phyloP scores from a whole-genome alignment of 768 basidiomycete species.

The Pulveroboletus sp. region DNA sequence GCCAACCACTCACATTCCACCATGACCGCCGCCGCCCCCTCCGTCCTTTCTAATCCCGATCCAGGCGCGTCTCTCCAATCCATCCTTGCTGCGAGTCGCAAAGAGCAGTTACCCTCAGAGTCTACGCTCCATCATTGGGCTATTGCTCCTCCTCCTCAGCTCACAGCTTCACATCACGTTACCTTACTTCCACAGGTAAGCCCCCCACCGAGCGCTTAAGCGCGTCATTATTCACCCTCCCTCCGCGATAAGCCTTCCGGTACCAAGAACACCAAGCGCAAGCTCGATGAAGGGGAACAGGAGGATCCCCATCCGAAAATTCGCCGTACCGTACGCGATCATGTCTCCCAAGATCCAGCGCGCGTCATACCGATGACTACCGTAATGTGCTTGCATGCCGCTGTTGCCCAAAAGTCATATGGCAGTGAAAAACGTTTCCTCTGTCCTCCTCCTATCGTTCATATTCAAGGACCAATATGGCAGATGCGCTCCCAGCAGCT shows the following conservation, averaged over 20 bases:
- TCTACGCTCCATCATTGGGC: conserved; percentile 37
- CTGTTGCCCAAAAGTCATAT: conserved; percentile 94
- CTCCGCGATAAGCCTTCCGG: conserved; percentile 25
- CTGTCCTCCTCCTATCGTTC: conserved; percentile 89
- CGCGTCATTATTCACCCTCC: conserved; percentile 24
- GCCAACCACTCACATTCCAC: conserved; percentile 27
- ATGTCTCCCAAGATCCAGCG: conserved; percentile 68
- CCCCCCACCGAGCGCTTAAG: conserved; percentile 25
- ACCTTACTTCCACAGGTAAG: conserved; percentile 38
- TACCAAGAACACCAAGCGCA: conserved; percentile 61
- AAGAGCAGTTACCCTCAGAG: conserved; percentile 30
- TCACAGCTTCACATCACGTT: conserved; percentile 26
- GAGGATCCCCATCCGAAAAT: conserved; percentile 72
- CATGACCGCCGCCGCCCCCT: conserved; percentile 28
- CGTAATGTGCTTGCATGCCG: conserved; percentile 85
- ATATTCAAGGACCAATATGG: conserved; percentile 85
- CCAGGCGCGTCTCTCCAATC: conserved; percentile 38
- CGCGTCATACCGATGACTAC: conserved; percentile 87
- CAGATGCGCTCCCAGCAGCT: conserved; percentile 78
- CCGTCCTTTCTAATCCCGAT: conserved; percentile 35
- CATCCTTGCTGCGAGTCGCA: conserved; percentile 32
- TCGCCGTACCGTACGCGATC: conserved; percentile 78
- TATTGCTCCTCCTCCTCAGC: conserved; percentile 29
- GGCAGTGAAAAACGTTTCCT: conserved; percentile 94
- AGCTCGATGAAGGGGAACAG: conserved; percentile 59